Base-by-base conservation (phyloP, 1,284 basidiomycete genomes). In the Ganoderma multipileum region DNA sequence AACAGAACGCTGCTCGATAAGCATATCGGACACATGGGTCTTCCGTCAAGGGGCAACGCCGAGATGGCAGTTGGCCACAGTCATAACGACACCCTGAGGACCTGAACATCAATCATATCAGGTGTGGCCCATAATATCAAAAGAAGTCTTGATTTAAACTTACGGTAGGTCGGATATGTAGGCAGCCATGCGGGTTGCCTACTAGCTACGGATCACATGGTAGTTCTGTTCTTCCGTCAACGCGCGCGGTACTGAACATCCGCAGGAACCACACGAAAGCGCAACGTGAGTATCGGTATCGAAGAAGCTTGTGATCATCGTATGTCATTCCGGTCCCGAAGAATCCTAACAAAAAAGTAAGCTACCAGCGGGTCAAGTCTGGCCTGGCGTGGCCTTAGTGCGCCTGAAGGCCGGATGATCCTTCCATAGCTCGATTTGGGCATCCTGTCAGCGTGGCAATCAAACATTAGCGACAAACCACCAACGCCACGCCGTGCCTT, bases 371-470 rank as follows among this genome's bases (percentile, higher is more conserved):
- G 12, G 11, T 6, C 23, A n/a, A n/a, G 16, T 14, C 30, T 33
- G 30, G 23, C 18, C 54, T 8, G 18, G 54, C 30, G 54, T 18
- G 54, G 55, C 18, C 33, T 38, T 58, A 26, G 23, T 16, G 55
- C 33, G 55, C 55, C 20, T 58, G 33, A 62, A 50, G 16, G 36
- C 68, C 2, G 58, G 68, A 50, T 65, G 64, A 20, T 65, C 41
- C 38, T 66, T 66, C 58, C 64, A 69, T 2, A 64, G 38, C 12
- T 66, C 65, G 9, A 69, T 30, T 41, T 69, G 65, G 5, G 33
- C 41, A 4, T 62, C 64, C 65, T 69, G 14, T 0, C 30, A 44
- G 12, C n/a, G 18, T 18, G 28, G 16, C 16, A 20, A 33, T 30
- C 28, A 41, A n/a, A 33, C 2, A 20, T 50, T 38, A 66, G 26